Conservation (phyloP, 2,329 filamentous ascomycete species). For the Pyrenochaeta sp. region DNA sequence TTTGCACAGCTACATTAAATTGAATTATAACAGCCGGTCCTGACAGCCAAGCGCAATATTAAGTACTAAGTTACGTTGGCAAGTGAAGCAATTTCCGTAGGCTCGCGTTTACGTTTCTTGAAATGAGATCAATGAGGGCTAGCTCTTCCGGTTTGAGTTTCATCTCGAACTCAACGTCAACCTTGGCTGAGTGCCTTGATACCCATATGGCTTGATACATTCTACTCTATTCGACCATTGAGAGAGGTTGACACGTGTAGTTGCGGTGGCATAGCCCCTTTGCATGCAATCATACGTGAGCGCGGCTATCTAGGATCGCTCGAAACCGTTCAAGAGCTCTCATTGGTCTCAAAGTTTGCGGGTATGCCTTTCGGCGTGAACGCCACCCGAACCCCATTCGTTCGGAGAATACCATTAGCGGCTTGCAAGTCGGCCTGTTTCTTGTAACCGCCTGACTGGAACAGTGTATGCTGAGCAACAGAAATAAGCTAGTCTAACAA, state of each 20-base stretch:
- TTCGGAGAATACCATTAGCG: slow-evolving; percentile 11
- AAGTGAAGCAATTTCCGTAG: no score
- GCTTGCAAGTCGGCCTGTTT: slow-evolving; percentile 14
- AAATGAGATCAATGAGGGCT: no score
- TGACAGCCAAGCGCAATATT: no score
- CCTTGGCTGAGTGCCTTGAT: slow-evolving; percentile 18
- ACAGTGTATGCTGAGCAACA: slow-evolving; percentile 13
- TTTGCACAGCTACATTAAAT: not conserved
- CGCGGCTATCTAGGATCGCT: slow-evolving; percentile 23
- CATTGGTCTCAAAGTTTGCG: slow-evolving; percentile 18
- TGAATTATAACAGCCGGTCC: no score
- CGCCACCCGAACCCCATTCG: slow-evolving; percentile 20
- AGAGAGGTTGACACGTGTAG: slow-evolving; percentile 26
- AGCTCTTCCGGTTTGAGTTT: no score
- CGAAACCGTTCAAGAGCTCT: slow-evolving; percentile 7
- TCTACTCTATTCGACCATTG: slow-evolving; percentile 14
- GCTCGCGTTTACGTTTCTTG: no score
- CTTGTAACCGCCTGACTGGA: slow-evolving; percentile 23
- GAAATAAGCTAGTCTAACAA: no score
- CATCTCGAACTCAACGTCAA: not conserved
- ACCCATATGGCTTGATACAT: slow-evolving; percentile 15
- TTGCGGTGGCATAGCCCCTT: slow-evolving; percentile 13
- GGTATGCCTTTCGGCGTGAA: slow-evolving; percentile 12
- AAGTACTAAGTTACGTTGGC: no score
- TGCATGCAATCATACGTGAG: slow-evolving; percentile 6